Percentiles rank a stretch among this genome's conserved stretches.
Evolutionary conservation across 805 yeast genomes (phyloP).

Genomic region (Wickerhamiella nectarea): DNA sequence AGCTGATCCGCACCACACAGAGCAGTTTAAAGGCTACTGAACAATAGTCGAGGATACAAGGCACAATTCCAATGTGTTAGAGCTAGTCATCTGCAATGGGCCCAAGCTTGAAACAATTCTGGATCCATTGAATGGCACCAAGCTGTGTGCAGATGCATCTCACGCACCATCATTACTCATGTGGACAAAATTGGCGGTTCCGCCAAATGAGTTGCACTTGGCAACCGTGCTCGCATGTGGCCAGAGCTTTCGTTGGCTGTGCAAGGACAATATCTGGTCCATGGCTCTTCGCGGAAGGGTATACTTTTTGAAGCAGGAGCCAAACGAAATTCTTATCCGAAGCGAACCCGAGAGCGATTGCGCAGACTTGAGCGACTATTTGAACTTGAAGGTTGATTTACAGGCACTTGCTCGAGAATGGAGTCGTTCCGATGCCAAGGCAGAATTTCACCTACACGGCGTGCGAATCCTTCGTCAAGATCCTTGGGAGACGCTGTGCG

Average conservation of each 20-base stretch:
- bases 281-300: slow-evolving; percentile 42
- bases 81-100: too few species aligned
- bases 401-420: slow-evolving; percentile 45
- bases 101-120: too few species aligned
- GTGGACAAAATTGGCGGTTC: slow-evolving; percentile 3
- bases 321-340: slow-evolving; percentile 35
- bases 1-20: too few species aligned
- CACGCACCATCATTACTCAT: too few species aligned
- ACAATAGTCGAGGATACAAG: too few species aligned
- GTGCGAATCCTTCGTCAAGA: slow-evolving; percentile 81
- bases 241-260: slow-evolving; percentile 73
- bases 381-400: slow-evolving; percentile 49
- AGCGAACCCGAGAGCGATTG: slow-evolving; percentile 21
- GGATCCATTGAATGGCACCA: too few species aligned
- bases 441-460: slow-evolving; percentile 38
- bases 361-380: slow-evolving; percentile 39
- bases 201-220: background rate
- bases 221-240: slow-evolving; percentile 63
- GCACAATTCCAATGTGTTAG: too few species aligned
- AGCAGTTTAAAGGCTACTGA: too few species aligned
- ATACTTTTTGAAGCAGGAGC: slow-evolving; percentile 51
- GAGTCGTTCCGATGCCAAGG: slow-evolving; percentile 36
- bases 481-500: slow-evolving; percentile 89
- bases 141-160: too few species aligned
- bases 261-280: slow-evolving; percentile 41